Evolutionary conservation across 2,329 filamentous ascomycete genomes (phyloP).

Genomic region (Pseudopithomyces chartarum): DNA sequence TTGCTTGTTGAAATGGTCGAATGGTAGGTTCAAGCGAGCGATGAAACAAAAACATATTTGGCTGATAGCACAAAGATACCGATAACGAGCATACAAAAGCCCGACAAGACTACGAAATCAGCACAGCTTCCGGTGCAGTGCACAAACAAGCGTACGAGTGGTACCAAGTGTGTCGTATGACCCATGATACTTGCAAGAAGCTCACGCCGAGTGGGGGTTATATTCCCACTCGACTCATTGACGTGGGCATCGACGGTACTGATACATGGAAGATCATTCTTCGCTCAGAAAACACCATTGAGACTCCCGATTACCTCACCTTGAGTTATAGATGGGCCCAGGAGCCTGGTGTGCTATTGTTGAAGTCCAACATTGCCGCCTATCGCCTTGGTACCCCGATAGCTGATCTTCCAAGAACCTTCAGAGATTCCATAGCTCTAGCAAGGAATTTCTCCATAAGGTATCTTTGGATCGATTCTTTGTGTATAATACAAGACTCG

Average conservation of each 20-base stretch:
- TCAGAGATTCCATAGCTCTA: conserved; percentile 4
- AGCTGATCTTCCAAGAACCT: not conserved
- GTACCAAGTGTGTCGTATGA: not conserved
- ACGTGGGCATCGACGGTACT: not conserved
- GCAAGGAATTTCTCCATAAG: conserved; percentile 3
- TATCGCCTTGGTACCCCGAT: not conserved
- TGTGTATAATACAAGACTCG: conserved; percentile 11
- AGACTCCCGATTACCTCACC: not conserved
- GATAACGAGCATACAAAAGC: not conserved
- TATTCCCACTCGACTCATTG: not conserved
- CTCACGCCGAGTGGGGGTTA: not conserved
- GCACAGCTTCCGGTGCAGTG: not conserved
- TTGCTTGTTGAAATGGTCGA: not conserved
- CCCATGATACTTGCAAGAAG: not conserved
- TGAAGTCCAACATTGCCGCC: not conserved
- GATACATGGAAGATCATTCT: not conserved
- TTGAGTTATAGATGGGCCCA: not conserved
- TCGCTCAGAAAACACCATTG: not conserved
- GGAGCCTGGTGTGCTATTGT: not conserved
- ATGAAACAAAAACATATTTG: no score
- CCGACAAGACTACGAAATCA: not conserved
- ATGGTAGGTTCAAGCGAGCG: not conserved
- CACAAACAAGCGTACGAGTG: not conserved
- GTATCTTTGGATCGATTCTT: conserved; percentile 9
- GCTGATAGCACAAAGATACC: not conserved